phyloP scores from a whole-genome alignment of 495 filamentous ascomycete genomes.

The Lasiosphaeria hispida region DNA sequence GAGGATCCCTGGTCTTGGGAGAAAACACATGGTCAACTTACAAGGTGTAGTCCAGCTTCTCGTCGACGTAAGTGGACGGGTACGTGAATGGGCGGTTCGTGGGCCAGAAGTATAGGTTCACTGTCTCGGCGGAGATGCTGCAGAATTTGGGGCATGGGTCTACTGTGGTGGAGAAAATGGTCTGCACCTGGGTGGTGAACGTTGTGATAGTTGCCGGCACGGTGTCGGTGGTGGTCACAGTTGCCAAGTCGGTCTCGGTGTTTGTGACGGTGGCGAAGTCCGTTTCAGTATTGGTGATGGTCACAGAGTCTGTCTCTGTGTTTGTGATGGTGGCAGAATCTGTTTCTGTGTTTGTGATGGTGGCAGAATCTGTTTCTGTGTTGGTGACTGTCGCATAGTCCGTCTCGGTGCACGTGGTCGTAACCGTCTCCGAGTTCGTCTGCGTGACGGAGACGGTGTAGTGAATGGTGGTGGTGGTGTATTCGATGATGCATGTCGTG shows the following conservation, averaged over 20 bases:
- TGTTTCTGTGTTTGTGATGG: constrained; percentile 15
- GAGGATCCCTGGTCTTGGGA: neutral
- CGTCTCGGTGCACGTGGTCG: constrained; percentile 14
- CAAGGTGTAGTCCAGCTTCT: constrained; percentile 35
- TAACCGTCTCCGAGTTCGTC: constrained; percentile 10
- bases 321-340: constrained; percentile 12
- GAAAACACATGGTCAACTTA: constrained; percentile 24
- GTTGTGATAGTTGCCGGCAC: constrained; percentile 12
- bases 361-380: constrained; percentile 5
- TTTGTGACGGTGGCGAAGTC: constrained; percentile 12
- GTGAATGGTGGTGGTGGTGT: constrained; percentile 8
- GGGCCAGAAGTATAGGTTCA: constrained; percentile 39
- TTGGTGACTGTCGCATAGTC: constrained; percentile 10
- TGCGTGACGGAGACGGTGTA: neutral
- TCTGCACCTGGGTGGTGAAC: constrained; percentile 17
- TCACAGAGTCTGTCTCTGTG: neutral
- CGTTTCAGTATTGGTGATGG: constrained; percentile 9
- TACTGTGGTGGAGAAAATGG: constrained; percentile 21
- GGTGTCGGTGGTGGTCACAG: constrained; percentile 17
- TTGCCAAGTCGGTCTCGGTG: constrained; percentile 10
- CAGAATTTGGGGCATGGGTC: constrained; percentile 31
- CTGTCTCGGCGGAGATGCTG: constrained; percentile 32
- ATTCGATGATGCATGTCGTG: neutral
- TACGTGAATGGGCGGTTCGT: constrained; percentile 32
- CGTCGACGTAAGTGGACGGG: constrained; percentile 32